Conservation (phyloP, 768 basidiomycete species). For the Rhizopogon vulgaris region DNA sequence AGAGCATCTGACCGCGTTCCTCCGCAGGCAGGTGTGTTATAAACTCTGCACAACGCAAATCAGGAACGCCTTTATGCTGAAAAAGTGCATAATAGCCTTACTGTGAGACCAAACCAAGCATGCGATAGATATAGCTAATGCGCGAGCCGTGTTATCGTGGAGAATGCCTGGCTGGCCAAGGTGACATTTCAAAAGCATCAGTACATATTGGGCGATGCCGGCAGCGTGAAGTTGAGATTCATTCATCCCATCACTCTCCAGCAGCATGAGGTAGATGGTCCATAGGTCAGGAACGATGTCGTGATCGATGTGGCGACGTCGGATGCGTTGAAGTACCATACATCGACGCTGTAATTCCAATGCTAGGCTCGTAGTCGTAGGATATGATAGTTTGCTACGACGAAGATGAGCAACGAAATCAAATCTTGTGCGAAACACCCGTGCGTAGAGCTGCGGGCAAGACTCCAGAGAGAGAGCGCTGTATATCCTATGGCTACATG, state of each 20-base stretch:
- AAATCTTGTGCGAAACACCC: conserved; percentile 46
- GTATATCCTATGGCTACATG: conserved; percentile 41
- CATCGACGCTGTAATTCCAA: conserved; percentile 43
- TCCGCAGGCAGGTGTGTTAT: conserved; percentile 32
- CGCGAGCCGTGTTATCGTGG: conserved; percentile 11
- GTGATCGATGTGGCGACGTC: conserved; percentile 20
- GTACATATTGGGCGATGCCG: conserved; percentile 30
- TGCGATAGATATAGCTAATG: conserved; percentile 27
- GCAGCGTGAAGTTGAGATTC: conserved; percentile 36
- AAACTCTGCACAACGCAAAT: conserved; percentile 26
- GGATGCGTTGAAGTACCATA: conserved; percentile 42
- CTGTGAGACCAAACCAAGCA: conserved; percentile 31
- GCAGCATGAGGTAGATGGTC: conserved; percentile 53
- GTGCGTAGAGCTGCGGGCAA: conserved; percentile 52
- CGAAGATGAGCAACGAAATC: conserved; percentile 28
- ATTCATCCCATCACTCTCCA: conserved; percentile 50
- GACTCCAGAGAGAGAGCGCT: conserved; percentile 33
- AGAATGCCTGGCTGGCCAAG: conserved; percentile 3
- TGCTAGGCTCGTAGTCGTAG: conserved; percentile 35
- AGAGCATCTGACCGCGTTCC: conserved; percentile 36
- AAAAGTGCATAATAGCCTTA: conserved; percentile 24
- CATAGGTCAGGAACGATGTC: conserved; percentile 43
- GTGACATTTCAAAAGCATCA: conserved; percentile 15
- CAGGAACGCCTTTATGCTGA: conserved; percentile 18
- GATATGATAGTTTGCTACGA: conserved; percentile 25